A percentile compares a stretch with the other conserved stretches of the same genome.
Evolutionary conservation across 2,329 filamentous ascomycete genomes (phyloP).

Genomic region (Calonectria montana): DNA sequence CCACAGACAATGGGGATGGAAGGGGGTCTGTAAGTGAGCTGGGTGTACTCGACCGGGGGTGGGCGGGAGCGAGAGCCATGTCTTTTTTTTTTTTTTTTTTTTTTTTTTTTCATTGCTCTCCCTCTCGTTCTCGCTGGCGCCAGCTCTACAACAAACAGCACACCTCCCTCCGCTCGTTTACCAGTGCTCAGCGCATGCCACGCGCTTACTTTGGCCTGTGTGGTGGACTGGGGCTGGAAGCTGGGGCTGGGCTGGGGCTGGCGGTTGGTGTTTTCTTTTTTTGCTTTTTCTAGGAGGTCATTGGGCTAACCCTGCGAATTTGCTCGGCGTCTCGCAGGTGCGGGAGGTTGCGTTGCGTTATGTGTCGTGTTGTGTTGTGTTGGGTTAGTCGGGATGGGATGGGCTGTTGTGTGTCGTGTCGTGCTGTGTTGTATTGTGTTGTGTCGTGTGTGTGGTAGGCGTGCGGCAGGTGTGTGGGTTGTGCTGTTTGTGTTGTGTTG

Average conservation of each 20-base stretch:
- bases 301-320: slow-evolving; percentile 22
- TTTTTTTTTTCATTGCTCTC: not conserved
- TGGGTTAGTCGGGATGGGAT: slow-evolving; percentile 15
- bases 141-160: slow-evolving; percentile 33
- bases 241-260: slow-evolving; percentile 30
- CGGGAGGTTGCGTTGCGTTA: slow-evolving; percentile 30
- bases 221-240: slow-evolving; percentile 23
- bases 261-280: slow-evolving; percentile 26
- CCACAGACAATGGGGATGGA: slow-evolving; percentile 32
- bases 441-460: slow-evolving; percentile 18
- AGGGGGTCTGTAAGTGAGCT: slow-evolving; percentile 23
- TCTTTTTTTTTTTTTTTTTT: slow-evolving; percentile 28
- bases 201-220: slow-evolving; percentile 18
- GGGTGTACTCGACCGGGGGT: slow-evolving; percentile 13
- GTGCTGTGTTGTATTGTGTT: slow-evolving; percentile 33
- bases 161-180: slow-evolving; percentile 30
- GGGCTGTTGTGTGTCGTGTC: slow-evolving; percentile 33
- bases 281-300: slow-evolving; percentile 25
- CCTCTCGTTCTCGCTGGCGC: slow-evolving; percentile 33
- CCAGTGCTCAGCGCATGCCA: slow-evolving; percentile 24
- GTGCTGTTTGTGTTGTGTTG: slow-evolving; percentile 24
- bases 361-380: slow-evolving; percentile 35
- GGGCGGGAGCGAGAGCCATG: slow-evolving; percentile 42
- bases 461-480: slow-evolving; percentile 14
- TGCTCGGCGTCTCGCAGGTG: slow-evolving; percentile 30